phyloP scores from a whole-genome alignment of 164 flowering plant genomes.

The Piper longum region DNA sequence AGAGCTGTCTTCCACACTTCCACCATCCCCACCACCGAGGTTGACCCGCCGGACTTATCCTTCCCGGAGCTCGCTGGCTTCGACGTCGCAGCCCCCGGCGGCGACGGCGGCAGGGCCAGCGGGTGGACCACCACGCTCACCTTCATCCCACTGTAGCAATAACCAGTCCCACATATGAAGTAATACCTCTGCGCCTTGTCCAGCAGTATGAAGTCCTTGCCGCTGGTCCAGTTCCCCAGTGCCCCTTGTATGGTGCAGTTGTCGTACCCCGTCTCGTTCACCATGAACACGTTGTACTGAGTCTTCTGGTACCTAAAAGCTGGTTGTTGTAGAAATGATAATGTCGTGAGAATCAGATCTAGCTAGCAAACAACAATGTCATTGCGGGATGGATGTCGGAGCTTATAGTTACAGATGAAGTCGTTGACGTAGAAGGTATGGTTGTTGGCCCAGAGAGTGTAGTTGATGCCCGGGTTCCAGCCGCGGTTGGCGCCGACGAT shows the following conservation, averaged over 20 bases:
- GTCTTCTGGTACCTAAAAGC: conserved; percentile 15
- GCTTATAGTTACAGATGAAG: conserved; percentile 7
- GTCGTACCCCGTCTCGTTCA: conserved; percentile 11
- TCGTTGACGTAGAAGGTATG: conserved; percentile 12
- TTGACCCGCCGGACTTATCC: not conserved
- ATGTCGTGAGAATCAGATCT: not conserved
- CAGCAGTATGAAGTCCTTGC: conserved; percentile 12
- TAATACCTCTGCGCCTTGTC: conserved; percentile 7
- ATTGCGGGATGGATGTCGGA: not conserved
- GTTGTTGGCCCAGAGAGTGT: conserved; percentile 13
- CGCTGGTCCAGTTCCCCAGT: conserved; percentile 14
- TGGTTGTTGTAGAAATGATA: not conserved
- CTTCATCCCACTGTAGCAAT: conserved; percentile 11
- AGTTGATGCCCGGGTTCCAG: conserved; percentile 13
- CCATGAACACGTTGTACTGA: conserved; percentile 11
- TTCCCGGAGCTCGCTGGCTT: not conserved
- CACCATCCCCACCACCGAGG: not conserved
- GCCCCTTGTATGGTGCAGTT: conserved; percentile 11
- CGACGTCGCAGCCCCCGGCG: not conserved
- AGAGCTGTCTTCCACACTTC: not conserved
- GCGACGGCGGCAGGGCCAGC: conserved; percentile 4
- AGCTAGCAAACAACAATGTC: not conserved
- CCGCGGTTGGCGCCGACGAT: conserved; percentile 14
- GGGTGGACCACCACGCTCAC: conserved; percentile 8
- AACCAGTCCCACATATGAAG: conserved; percentile 12